A percentile compares a stretch with the other conserved stretches of the same genome.
phyloP scores from a whole-genome alignment of 2,329 filamentous ascomycete species.

The Diaporthe citriasiana region DNA sequence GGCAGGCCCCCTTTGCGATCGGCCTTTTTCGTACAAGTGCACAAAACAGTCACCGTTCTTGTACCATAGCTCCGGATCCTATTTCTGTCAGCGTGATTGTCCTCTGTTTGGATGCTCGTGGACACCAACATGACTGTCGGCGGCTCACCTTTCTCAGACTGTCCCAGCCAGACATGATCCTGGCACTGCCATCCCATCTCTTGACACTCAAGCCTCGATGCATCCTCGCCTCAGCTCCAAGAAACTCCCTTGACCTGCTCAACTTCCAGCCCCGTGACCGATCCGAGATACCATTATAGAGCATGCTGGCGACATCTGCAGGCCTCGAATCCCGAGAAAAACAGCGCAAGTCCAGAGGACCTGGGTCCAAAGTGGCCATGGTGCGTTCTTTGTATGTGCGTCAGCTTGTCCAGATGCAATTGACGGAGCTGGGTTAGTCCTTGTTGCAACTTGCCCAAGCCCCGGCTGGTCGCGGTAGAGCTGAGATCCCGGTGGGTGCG shows the following conservation, averaged over 20 bases:
- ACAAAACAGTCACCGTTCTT: constrained; percentile 78
- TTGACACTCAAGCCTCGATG: constrained; percentile 53
- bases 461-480: constrained; percentile 30
- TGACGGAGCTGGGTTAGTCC: constrained; percentile 36
- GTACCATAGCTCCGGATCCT: constrained; percentile 82
- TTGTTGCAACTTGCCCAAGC: constrained; percentile 22
- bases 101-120: background rate
- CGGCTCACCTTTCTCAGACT: constrained; percentile 61
- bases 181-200: constrained; percentile 66
- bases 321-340: constrained; percentile 32
- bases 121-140: background rate
- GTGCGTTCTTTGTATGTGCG: constrained; percentile 35
- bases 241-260: constrained; percentile 50
- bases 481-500: constrained; percentile 14
- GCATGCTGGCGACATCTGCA: constrained; percentile 40
- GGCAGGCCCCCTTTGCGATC: constrained; percentile 75
- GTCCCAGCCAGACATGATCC: constrained; percentile 61
- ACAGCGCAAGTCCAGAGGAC: constrained; percentile 22
- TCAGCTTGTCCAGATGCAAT: constrained; percentile 23
- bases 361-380: constrained; percentile 32
- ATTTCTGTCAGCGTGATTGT: constrained; percentile 6
- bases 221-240: constrained; percentile 46
- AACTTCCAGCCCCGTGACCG: constrained; percentile 54
- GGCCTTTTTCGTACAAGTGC: constrained; percentile 76
- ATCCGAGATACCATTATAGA: constrained; percentile 54